Evolutionary conservation across 2,329 filamentous ascomycete species (phyloP).

Genomic region (Aspergillus hiratsukae): DNA sequence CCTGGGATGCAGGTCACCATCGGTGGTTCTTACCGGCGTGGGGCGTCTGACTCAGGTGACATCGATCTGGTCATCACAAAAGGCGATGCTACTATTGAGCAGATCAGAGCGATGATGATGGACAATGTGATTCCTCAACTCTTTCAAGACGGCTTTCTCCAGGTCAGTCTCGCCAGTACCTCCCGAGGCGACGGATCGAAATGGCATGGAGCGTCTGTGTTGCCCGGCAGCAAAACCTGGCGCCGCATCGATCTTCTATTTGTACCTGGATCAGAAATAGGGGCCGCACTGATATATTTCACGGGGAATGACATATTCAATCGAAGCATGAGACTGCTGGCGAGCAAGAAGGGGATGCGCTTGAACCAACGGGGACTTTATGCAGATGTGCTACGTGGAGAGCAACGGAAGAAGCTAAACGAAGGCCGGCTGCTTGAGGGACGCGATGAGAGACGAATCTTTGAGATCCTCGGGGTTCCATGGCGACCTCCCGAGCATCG

Average conservation of each 20-base stretch:
- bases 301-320: slow-evolving; percentile 96
- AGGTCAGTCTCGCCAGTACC: slow-evolving; percentile 60
- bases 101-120: slow-evolving; percentile 61
- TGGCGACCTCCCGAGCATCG: slow-evolving; percentile 75
- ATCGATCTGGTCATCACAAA: slow-evolving; percentile 83
- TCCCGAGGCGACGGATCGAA: slow-evolving; percentile 62
- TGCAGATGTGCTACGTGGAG: slow-evolving; percentile 61
- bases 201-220: slow-evolving; percentile 80
- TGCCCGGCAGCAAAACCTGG: slow-evolving; percentile 62
- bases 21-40: slow-evolving; percentile 80
- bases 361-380: slow-evolving; percentile 82
- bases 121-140: slow-evolving; percentile 60
- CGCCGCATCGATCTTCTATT: slow-evolving; percentile 79
- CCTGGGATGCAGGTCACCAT: slow-evolving; percentile 64
- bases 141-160: slow-evolving; percentile 60
- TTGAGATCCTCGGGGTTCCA: slow-evolving; percentile 74
- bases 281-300: slow-evolving; percentile 88
- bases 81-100: slow-evolving; percentile 50
- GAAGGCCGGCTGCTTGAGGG: slow-evolving; percentile 71
- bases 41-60: slow-evolving; percentile 69
- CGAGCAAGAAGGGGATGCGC: slow-evolving; percentile 74
- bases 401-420: slow-evolving; percentile 55
- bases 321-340: slow-evolving; percentile 73
- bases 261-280: slow-evolving; percentile 73
- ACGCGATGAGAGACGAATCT: slow-evolving; percentile 71